Conservation (phyloP, 225 moss, liverwort and hornwort genomes). For the Sphagnum tenellum region DNA sequence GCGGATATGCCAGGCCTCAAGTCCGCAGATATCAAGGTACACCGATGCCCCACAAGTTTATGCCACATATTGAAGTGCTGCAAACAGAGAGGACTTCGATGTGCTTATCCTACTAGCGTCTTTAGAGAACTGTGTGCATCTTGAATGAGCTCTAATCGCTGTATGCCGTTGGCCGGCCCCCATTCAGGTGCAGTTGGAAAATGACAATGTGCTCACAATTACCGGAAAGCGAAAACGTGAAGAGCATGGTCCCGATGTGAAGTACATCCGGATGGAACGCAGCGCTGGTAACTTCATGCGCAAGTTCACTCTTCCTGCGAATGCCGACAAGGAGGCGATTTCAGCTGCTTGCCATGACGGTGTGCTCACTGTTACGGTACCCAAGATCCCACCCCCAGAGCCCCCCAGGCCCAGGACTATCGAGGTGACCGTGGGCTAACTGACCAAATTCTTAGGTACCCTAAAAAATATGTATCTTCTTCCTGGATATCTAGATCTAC, state of each 20-base stretch:
- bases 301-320: constrained; percentile 30
- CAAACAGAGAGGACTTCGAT: too few species aligned
- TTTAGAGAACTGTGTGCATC: too few species aligned
- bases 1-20: constrained; percentile 33
- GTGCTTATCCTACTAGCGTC: too few species aligned
- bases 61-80: too few species aligned
- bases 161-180: too few species aligned
- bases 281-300: constrained; percentile 29
- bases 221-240: constrained; percentile 15
- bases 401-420: constrained; percentile 18
- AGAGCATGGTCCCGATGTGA: constrained; percentile 8
- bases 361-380: constrained; percentile 37
- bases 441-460: too few species aligned
- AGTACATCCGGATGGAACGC: constrained; percentile 32
- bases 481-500: too few species aligned
- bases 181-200: constrained; percentile 34
- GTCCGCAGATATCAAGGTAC: constrained; percentile 33
- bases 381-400: constrained; percentile 24
- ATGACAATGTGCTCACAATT: constrained; percentile 39
- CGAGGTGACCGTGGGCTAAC: too few species aligned
- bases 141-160: too few species aligned
- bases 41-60: too few species aligned
- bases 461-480: too few species aligned
- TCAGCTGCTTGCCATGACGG: constrained; percentile 27
- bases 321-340: constrained; percentile 22